Evolutionary conservation across 768 basidiomycete genomes (phyloP).

Genomic region (Boletus rex-veris): DNA sequence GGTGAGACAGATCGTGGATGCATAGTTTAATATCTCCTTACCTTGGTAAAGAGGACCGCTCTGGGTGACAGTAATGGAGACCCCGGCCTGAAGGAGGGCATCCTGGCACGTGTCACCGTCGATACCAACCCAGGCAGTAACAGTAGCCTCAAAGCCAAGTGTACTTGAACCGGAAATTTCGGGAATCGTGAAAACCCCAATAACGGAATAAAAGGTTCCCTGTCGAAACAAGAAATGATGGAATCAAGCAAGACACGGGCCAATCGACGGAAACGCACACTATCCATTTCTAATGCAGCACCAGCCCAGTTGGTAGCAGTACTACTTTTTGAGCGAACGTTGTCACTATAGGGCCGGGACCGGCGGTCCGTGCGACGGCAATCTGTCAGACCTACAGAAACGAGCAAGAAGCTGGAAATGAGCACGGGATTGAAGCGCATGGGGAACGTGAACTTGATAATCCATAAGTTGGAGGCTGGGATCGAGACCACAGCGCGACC

Average conservation of each 20-base stretch:
- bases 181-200: conserved; percentile 1
- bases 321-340: neutral
- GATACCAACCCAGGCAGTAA: conserved; percentile 6
- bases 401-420: neutral
- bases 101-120: neutral
- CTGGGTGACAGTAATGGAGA: neutral
- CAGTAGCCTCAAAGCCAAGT: neutral
- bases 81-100: neutral
- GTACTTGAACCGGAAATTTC: neutral
- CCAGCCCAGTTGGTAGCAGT: conserved; percentile 4
- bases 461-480: too few relatives aligned
- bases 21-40: neutral
- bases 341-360: too few relatives aligned
- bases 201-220: conserved; percentile 4
- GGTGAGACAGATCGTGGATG: neutral
- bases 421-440: neutral
- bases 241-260: neutral
- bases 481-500: too few relatives aligned
- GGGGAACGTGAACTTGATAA: neutral
- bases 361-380: neutral
- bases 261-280: neutral
- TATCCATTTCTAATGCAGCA: neutral
- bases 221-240: neutral
- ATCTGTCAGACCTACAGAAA: neutral
- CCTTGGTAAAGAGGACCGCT: neutral